Conservation (phyloP, 306 rosid species). For the Luffa acutangula region DNA sequence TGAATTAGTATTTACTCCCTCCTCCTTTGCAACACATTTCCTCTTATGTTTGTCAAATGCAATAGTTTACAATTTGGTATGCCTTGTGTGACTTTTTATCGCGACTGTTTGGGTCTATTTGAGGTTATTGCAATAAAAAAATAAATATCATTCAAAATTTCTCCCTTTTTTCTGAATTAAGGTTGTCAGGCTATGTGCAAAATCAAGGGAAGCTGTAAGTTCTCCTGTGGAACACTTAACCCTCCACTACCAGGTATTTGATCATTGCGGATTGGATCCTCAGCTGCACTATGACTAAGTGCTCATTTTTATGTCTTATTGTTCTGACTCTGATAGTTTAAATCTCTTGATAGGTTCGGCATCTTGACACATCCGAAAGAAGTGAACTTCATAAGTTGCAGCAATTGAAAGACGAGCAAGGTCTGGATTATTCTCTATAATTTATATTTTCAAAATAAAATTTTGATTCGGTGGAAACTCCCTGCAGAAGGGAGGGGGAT, state of each 20-base stretch:
- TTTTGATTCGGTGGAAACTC: neutral
- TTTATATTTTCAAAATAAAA: neutral
- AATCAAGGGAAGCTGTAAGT: slow-evolving; percentile 99
- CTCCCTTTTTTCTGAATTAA: slow-evolving; percentile 13
- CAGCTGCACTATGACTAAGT: neutral
- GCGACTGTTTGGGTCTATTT: neutral
- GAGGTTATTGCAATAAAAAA: neutral
- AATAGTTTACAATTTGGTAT: neutral
- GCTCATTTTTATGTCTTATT: neutral
- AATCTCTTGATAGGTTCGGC: slow-evolving; percentile 64
- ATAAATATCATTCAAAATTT: neutral
- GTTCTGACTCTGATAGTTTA: neutral
- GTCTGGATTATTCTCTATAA: slow-evolving; percentile 18
- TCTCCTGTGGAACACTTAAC: slow-evolving; percentile 99
- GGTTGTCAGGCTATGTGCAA: slow-evolving; percentile 98
- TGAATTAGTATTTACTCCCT: neutral
- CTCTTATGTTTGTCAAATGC: neutral
- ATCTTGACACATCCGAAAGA: slow-evolving; percentile 97
- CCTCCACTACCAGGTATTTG: slow-evolving; percentile 91
- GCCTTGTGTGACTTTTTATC: neutral
- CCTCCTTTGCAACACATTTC: neutral
- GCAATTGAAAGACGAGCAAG: slow-evolving; percentile 97
- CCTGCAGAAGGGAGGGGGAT: neutral
- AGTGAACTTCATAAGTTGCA: slow-evolving; percentile 96
- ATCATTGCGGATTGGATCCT: neutral